Evolutionary conservation across 495 filamentous ascomycete genomes (phyloP).

Genomic region (Tuber melanosporum): DNA sequence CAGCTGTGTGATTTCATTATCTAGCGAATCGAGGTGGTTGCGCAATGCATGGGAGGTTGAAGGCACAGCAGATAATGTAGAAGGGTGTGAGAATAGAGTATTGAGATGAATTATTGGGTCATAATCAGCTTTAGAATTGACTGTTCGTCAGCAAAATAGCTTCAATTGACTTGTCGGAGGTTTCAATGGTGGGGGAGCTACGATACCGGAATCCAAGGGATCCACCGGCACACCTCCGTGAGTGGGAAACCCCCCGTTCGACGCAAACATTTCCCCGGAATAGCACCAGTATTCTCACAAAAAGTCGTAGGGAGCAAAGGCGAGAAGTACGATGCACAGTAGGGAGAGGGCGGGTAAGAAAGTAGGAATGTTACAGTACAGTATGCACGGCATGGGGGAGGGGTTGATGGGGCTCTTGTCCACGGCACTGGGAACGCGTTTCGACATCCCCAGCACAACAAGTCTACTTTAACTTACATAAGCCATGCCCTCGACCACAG

Average conservation of each 20-base stretch:
- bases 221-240: conserved; percentile 28
- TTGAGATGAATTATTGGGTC: conserved; percentile 92
- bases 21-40: conserved; percentile 75
- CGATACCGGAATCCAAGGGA: conserved; percentile 35
- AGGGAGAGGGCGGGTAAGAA: neutral
- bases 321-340: neutral
- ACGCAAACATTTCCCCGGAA: conserved; percentile 22
- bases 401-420: neutral
- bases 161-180: conserved; percentile 29
- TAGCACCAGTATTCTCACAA: neutral
- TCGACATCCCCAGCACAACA: neutral
- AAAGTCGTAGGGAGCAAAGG: neutral
- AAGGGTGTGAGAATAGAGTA: conserved; percentile 84
- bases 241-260: conserved; percentile 24
- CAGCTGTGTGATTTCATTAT: conserved; percentile 67
- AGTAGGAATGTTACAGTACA: neutral
- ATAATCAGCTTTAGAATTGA: conserved; percentile 64
- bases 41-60: conserved; percentile 65
- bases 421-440: neutral
- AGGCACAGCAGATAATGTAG: conserved; percentile 71
- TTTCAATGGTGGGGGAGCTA: conserved; percentile 11
- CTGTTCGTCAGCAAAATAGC: conserved; percentile 16
- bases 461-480: neutral
- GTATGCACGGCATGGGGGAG: neutral
- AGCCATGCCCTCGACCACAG: neutral